Conservation (phyloP, 1,139 yeast species). For the Petasospora fabianii region DNA sequence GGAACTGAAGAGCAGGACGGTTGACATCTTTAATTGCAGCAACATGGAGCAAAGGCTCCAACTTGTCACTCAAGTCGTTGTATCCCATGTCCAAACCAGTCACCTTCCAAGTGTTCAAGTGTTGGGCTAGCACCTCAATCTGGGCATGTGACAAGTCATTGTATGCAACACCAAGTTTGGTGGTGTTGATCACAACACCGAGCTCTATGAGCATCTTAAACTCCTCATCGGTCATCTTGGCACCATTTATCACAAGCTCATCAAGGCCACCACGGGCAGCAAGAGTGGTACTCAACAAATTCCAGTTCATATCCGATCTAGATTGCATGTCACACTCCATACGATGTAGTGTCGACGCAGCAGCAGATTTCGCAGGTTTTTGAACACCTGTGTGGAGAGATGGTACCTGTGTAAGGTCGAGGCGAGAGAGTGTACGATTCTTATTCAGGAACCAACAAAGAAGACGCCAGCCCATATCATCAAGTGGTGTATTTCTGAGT, state of each 20-base stretch:
- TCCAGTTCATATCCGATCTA: constrained; percentile 76
- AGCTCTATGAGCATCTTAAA: constrained; percentile 55
- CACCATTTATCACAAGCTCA: constrained; percentile 67
- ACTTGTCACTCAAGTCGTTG: constrained; percentile 58
- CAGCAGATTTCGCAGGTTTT: constrained; percentile 36
- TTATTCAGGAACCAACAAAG: constrained; percentile 68
- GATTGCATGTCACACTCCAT: constrained; percentile 58
- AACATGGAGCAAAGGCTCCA: constrained; percentile 48
- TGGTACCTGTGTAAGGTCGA: constrained; percentile 74
- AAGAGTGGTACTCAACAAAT: constrained; percentile 62
- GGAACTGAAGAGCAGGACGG: constrained; percentile 33
- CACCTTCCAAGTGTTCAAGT: constrained; percentile 16
- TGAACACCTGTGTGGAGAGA: constrained; percentile 54
- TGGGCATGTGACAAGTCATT: constrained; percentile 54
- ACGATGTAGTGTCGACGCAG: constrained; percentile 35
- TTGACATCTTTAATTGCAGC: constrained; percentile 14
- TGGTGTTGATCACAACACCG: constrained; percentile 50
- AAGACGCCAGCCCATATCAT: constrained; percentile 66
- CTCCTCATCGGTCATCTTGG: constrained; percentile 53
- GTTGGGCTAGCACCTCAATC: constrained; percentile 43
- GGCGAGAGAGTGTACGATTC: constrained; percentile 48
- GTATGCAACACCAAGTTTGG: constrained; percentile 65
- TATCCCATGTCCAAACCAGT: constrained; percentile 68
- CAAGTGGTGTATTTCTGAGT: constrained; percentile 66
- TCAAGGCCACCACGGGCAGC: constrained; percentile 71